Conservation (phyloP, 2,329 filamentous ascomycete genomes). For the Pseudogymnoascus sp. region DNA sequence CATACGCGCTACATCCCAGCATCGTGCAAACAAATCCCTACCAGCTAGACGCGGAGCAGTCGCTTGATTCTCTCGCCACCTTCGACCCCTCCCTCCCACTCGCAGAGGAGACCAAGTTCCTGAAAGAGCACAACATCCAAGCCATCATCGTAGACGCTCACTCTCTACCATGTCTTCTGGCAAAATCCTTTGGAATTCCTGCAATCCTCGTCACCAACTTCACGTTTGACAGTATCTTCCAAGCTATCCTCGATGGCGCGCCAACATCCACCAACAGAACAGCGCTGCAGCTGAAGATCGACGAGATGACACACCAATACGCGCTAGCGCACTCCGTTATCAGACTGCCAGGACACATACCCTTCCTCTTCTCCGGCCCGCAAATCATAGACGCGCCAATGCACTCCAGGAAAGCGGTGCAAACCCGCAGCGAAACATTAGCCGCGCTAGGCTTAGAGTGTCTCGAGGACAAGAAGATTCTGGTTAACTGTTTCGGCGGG, state of each 20-base stretch:
- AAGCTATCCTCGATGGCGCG: slow-evolving; percentile 12
- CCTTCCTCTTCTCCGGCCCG: slow-evolving; percentile 14
- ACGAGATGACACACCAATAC: slow-evolving; percentile 15
- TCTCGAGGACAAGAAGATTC: slow-evolving; percentile 11
- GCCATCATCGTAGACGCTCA: slow-evolving; percentile 13
- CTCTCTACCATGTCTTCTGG: slow-evolving; percentile 14
- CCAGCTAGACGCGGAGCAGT: slow-evolving; percentile 14
- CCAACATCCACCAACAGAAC: slow-evolving; percentile 10
- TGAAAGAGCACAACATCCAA: slow-evolving; percentile 12
- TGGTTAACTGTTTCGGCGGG: slow-evolving; percentile 14
- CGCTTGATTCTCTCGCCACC: slow-evolving; percentile 12
- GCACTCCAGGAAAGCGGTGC: slow-evolving; percentile 16
- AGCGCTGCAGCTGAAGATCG: slow-evolving; percentile 10
- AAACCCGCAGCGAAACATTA: slow-evolving; percentile 11
- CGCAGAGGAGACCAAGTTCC: slow-evolving; percentile 12
- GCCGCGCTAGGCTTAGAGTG: slow-evolving; percentile 4
- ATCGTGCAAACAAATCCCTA: slow-evolving; percentile 15
- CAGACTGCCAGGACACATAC: slow-evolving; percentile 16
- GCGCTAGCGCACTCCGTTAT: slow-evolving; percentile 16
- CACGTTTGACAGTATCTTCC: slow-evolving; percentile 17
- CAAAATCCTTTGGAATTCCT: slow-evolving; percentile 11
- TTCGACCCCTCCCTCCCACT: slow-evolving; percentile 11
- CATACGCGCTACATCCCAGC: slow-evolving; percentile 12
- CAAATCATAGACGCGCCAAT: slow-evolving; percentile 15
- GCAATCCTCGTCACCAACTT: slow-evolving; percentile 16